These are phyloP conservation scores for Acanthamoeba healyi DNA, from an alignment of 208 protist genomes.

Conservation along the genomic window DNA sequence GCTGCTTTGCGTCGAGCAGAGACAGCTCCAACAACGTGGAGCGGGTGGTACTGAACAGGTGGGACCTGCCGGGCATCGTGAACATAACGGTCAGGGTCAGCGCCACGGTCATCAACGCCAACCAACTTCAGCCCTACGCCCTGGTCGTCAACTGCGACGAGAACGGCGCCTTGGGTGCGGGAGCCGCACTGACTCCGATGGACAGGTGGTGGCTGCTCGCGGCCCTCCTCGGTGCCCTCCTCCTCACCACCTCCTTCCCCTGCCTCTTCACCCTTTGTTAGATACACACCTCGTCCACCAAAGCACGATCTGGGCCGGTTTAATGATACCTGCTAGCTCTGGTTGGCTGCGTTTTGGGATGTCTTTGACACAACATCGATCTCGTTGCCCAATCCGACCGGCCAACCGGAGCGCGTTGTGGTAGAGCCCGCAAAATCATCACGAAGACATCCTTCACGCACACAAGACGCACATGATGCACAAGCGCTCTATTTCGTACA, in stretches of 20 bases:
- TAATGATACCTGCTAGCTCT: too few species aligned
- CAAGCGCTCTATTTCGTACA: too few species aligned
- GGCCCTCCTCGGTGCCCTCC: not conserved
- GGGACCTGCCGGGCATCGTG: not conserved
- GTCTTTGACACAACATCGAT: too few species aligned
- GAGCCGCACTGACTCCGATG: not conserved
- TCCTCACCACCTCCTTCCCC: not conserved
- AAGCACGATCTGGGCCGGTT: too few species aligned
- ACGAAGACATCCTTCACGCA: too few species aligned
- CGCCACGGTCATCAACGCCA: not conserved
- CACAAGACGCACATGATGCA: too few species aligned
- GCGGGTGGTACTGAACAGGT: not conserved
- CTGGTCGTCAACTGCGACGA: conserved; percentile 69
- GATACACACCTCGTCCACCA: not conserved
- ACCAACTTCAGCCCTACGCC: not conserved
- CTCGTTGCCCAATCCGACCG: too few species aligned
- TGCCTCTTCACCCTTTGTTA: not conserved
- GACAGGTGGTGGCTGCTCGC: not conserved
- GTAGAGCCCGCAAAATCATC: too few species aligned
- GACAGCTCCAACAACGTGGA: conserved; percentile 63
- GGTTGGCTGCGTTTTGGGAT: too few species aligned
- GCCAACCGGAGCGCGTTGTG: too few species aligned
- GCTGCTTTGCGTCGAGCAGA: not conserved
- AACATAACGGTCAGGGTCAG: conserved; percentile 57
- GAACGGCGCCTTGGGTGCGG: not conserved